Percentiles rank a stretch among this genome's conserved stretches.
Evolutionary conservation across 768 basidiomycete species (phyloP).

Genomic region (Gymnopilus dilepis): DNA sequence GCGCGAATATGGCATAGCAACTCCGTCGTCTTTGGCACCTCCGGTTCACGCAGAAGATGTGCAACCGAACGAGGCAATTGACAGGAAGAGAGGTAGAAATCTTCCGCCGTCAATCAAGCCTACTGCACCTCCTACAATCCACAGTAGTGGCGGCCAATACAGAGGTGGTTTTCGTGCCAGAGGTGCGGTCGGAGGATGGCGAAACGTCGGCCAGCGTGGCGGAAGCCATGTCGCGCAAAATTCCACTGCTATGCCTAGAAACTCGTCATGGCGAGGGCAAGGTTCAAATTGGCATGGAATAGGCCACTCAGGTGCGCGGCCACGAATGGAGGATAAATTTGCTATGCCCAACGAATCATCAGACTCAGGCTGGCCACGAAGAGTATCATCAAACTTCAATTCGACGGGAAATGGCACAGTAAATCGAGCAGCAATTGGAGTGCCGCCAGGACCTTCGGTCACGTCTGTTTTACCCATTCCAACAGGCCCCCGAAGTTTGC

Average conservation of each 20-base stretch:
- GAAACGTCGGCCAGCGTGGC: background rate
- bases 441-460: background rate
- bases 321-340: background rate
- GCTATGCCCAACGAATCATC: background rate
- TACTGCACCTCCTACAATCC: background rate
- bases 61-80: conserved; percentile 22
- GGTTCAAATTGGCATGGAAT: background rate
- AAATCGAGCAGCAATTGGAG: background rate
- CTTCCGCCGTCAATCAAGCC: conserved; percentile 15
- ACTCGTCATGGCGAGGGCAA: conserved; percentile 13
- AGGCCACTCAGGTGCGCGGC: too few species aligned
- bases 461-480: background rate
- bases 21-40: conserved; percentile 17
- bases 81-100: conserved; percentile 10
- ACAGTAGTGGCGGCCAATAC: background rate
- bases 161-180: conserved; percentile 17
- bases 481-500: background rate
- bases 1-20: conserved; percentile 20
- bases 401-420: background rate
- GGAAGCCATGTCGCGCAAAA: conserved; percentile 6
- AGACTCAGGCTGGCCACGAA: background rate
- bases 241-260: conserved; percentile 6
- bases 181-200: background rate
- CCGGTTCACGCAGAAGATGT: conserved; percentile 22
- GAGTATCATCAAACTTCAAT: background rate